Conservation (phyloP, 2,329 filamentous ascomycete species). For the Monilinia aucupariae region DNA sequence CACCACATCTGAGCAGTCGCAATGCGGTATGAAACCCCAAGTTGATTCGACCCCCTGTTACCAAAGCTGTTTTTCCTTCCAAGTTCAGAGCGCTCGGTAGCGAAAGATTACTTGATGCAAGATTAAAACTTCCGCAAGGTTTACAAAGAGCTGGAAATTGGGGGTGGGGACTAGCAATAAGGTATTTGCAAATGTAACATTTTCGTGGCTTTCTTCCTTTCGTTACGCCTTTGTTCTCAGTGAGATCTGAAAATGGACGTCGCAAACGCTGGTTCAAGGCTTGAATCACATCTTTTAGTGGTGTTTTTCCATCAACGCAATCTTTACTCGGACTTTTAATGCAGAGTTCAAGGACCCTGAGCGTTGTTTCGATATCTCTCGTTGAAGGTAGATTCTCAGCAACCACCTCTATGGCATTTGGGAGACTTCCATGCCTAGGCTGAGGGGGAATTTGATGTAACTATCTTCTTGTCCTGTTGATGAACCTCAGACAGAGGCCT, state of each 20-base stretch:
- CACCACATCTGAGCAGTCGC: conserved; percentile 20
- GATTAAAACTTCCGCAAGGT: conserved; percentile 22
- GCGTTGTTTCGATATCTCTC: conserved; percentile 6
- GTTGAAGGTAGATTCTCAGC: background rate
- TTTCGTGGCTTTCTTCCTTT: background rate
- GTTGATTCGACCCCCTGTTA: conserved; percentile 22
- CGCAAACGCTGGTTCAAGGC: background rate
- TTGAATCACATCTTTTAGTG: background rate
- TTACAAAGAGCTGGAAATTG: conserved; percentile 22
- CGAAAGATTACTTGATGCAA: conserved; percentile 20
- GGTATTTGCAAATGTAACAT: conserved; percentile 6
- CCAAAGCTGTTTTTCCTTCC: conserved; percentile 18
- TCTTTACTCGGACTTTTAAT: background rate
- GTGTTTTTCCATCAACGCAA: background rate
- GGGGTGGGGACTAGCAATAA: conserved; percentile 11
- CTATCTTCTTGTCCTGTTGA: background rate
- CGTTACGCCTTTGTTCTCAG: background rate
- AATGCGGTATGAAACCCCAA: conserved; percentile 21
- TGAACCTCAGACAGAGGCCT: background rate
- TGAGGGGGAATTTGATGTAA: conserved; percentile 15
- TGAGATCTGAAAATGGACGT: background rate
- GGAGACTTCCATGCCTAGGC: conserved; percentile 13
- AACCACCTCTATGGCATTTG: background rate
- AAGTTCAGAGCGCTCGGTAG: conserved; percentile 19
- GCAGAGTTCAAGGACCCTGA: conserved; percentile 3